These are phyloP conservation scores for Boletus edulis DNA, from an alignment of 768 basidiomycete species.

Conservation along the genomic window DNA sequence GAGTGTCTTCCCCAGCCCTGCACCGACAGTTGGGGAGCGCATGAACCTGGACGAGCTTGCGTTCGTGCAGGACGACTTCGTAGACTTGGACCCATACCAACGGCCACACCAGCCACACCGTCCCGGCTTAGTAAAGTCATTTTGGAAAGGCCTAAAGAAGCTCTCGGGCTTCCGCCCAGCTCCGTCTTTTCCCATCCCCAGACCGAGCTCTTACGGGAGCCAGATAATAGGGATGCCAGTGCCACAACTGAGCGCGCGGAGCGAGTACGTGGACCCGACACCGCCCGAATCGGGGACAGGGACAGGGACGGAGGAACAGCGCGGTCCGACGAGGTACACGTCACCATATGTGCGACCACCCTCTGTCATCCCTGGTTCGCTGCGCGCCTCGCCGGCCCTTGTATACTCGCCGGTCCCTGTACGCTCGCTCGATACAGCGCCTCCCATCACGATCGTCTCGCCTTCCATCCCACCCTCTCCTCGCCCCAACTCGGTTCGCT, in stretches of 20 bases:
- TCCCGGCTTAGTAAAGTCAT: slow-evolving; percentile 23
- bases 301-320: slow-evolving; percentile 21
- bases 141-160: slow-evolving; percentile 35
- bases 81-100: slow-evolving; percentile 2
- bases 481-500: neutral
- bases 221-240: slow-evolving; percentile 6
- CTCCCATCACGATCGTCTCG: slow-evolving; percentile 18
- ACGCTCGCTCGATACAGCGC: neutral
- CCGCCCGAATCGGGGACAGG: slow-evolving; percentile 9
- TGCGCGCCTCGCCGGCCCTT: slow-evolving; percentile 1
- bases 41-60: slow-evolving; percentile 24
- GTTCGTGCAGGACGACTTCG: neutral
- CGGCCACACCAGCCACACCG: slow-evolving; percentile 10
- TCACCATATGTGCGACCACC: slow-evolving; percentile 13
- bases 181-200: slow-evolving; percentile 2
- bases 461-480: slow-evolving; percentile 12
- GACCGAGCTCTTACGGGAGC: neutral
- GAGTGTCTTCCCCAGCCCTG: slow-evolving; percentile 18
- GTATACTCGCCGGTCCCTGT: neutral
- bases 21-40: slow-evolving; percentile 28
- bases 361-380: neutral
- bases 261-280: slow-evolving; percentile 15
- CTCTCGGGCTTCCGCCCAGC: slow-evolving; percentile 17
- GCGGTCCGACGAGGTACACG: slow-evolving; percentile 12
- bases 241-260: neutral